Percentiles rank a stretch among this genome's conserved stretches.
phyloP scores from a whole-genome alignment of 163 green algal species.

The Prototheca cutis region DNA sequence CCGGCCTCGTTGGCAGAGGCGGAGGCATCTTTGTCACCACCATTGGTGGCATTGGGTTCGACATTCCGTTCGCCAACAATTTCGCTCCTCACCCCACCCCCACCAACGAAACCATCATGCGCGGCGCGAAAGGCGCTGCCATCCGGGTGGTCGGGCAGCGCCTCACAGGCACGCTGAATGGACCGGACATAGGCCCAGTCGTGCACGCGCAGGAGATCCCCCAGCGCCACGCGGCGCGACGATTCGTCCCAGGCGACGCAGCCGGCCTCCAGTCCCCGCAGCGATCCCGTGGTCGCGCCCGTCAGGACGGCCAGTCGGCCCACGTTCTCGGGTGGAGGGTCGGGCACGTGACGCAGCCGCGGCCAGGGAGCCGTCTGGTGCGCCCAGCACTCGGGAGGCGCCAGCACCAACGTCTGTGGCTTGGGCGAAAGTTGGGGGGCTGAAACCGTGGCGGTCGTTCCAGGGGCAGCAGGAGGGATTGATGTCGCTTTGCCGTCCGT shows the following conservation, averaged over 20 bases:
- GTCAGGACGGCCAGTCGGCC: constrained; percentile 59
- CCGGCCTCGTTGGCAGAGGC: too few relatives aligned
- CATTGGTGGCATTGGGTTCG: too few relatives aligned
- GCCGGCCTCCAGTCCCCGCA: constrained; percentile 26
- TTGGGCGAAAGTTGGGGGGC: too few relatives aligned
- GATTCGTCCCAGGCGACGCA: constrained; percentile 42
- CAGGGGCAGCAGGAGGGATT: too few relatives aligned
- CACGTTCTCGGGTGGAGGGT: constrained; percentile 70
- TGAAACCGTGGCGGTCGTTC: too few relatives aligned
- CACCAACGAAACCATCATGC: too few relatives aligned
- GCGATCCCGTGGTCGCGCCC: constrained; percentile 31
- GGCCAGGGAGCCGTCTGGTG: constrained; percentile 45
- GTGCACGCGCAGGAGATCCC: constrained; percentile 81
- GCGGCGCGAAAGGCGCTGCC: too few relatives aligned
- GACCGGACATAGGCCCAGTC: constrained; percentile 75
- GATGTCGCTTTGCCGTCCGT: too few relatives aligned
- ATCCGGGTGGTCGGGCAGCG: constrained; percentile 21
- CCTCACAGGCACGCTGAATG: constrained; percentile 47
- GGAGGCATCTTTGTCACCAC: too few relatives aligned
- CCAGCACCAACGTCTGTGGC: constrained; percentile 42
- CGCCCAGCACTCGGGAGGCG: constrained; percentile 47
- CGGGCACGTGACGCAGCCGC: neutral
- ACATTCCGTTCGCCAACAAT: too few relatives aligned
- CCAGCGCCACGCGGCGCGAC: constrained; percentile 37
- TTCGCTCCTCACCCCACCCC: too few relatives aligned